phyloP scores from a whole-genome alignment of 768 basidiomycete genomes.

The Agaricus sinodeliciosus region DNA sequence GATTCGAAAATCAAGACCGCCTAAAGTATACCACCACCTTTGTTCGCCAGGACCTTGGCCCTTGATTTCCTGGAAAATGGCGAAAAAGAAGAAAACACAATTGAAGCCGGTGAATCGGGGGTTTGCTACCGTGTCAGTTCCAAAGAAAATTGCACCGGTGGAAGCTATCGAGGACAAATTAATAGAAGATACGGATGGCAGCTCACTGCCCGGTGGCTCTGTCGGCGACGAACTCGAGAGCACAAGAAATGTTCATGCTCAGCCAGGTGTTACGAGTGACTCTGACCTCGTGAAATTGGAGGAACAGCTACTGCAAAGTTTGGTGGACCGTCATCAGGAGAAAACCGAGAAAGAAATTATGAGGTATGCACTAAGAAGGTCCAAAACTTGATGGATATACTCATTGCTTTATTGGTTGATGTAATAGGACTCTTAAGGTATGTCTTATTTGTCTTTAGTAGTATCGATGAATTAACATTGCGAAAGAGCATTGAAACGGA shows the following conservation, averaged over 20 bases:
- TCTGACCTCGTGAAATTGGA: slow-evolving; percentile 31
- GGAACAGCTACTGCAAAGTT: slow-evolving; percentile 55
- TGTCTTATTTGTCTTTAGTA: background rate
- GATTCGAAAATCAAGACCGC: background rate
- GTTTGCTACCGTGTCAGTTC: slow-evolving; percentile 77
- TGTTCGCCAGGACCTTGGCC: background rate
- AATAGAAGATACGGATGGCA: slow-evolving; percentile 10
- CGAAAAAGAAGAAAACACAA: slow-evolving; percentile 84
- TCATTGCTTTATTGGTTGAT: background rate
- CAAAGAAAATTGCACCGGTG: slow-evolving; percentile 54
- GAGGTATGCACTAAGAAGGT: slow-evolving; percentile 33
- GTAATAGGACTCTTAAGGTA: slow-evolving; percentile 30
- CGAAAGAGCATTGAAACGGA: slow-evolving; percentile 76
- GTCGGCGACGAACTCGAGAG: background rate
- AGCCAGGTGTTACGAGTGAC: background rate
- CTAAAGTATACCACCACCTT: background rate
- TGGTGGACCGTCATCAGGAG: slow-evolving; percentile 82
- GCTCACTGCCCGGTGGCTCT: slow-evolving; percentile 18
- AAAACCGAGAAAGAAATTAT: slow-evolving; percentile 83
- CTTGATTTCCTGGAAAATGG: slow-evolving; percentile 33
- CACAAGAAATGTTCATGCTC: background rate
- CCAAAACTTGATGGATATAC: background rate
- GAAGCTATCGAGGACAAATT: slow-evolving; percentile 16
- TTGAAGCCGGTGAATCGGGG: slow-evolving; percentile 69
- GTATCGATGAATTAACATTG: background rate